These are phyloP conservation scores for Camellia oleifera DNA, from an alignment of 179 eudicot species.

Conservation along the genomic window DNA sequence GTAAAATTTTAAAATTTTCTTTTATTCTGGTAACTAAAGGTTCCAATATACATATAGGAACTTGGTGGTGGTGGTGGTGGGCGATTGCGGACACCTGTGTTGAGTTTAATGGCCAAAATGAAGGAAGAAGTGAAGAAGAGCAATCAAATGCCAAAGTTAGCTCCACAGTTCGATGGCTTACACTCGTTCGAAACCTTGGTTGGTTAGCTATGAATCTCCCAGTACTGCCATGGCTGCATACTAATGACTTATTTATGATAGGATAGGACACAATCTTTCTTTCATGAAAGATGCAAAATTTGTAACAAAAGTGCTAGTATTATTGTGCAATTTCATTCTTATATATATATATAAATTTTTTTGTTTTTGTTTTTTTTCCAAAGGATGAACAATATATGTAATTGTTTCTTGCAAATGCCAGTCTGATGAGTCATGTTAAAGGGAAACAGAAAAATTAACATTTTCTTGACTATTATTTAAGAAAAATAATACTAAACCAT, in stretches of 20 bases:
- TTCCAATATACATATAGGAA: slow-evolving; percentile 8
- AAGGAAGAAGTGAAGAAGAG: slow-evolving; percentile 14
- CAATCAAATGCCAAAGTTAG: slow-evolving; percentile 13
- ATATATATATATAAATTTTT: neutral
- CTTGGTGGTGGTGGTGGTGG: neutral
- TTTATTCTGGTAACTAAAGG: neutral
- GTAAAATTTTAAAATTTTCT: neutral
- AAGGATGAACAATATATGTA: neutral
- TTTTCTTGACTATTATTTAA: neutral
- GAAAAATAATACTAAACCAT: too few species aligned
- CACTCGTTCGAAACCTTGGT: slow-evolving; percentile 24
- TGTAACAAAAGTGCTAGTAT: neutral
- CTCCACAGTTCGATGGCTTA: slow-evolving; percentile 28
- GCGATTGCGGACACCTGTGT: neutral
- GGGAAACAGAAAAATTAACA: neutral
- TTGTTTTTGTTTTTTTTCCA: neutral
- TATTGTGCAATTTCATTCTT: neutral
- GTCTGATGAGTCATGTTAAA: neutral
- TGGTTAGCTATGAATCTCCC: slow-evolving; percentile 4
- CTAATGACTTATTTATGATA: neutral
- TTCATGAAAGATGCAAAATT: neutral
- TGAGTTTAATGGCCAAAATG: neutral
- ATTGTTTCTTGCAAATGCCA: neutral
- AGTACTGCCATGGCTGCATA: neutral
- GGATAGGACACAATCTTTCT: neutral